phyloP scores from a whole-genome alignment of 163 green algal species.

The Chlamydomonas reinhardtii region DNA sequence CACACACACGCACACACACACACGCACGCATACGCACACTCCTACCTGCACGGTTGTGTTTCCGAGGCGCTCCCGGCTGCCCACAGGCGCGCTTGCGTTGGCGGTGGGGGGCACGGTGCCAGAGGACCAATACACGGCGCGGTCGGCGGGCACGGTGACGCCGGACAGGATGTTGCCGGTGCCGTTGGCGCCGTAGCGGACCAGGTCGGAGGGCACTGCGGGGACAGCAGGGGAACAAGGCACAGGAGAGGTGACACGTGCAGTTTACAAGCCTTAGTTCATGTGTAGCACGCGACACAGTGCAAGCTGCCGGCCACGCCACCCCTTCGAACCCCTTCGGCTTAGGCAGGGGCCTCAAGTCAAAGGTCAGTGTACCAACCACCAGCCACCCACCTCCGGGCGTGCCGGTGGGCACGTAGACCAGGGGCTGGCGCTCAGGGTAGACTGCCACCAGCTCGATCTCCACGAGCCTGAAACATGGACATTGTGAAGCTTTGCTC shows the following conservation, averaged over 20 bases:
- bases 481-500: no score
- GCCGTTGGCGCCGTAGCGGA: background rate
- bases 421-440: background rate
- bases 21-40: no score
- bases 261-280: no score
- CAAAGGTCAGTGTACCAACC: no score
- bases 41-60: background rate
- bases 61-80: background rate
- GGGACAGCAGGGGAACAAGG: background rate
- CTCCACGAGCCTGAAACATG: background rate
- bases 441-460: background rate
- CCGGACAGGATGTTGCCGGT: background rate
- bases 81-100: background rate
- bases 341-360: no score
- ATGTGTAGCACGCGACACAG: no score
- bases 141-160: background rate
- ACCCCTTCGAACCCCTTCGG: no score
- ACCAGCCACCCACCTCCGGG: background rate
- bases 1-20: no score
- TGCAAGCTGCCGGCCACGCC: no score
- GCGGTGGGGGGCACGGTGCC: background rate
- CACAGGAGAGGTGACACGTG: background rate
- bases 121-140: background rate
- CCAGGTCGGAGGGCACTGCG: background rate
- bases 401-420: background rate